phyloP scores from a whole-genome alignment of 306 rosid genomes.

The Abrus pulchellus region DNA sequence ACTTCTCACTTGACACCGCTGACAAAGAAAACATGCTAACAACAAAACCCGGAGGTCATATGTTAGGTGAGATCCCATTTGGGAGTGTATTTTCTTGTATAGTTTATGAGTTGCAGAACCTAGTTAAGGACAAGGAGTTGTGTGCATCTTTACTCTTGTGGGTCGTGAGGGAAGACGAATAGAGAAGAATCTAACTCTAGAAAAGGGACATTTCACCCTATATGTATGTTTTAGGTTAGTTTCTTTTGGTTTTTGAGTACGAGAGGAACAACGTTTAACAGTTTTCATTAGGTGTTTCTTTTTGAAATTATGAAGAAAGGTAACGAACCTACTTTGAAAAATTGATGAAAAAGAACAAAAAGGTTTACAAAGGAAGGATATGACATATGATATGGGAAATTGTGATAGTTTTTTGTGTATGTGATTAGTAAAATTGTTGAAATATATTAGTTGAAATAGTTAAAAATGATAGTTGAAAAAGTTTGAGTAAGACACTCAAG shows the following conservation, averaged over 20 bases:
- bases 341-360: too few species aligned
- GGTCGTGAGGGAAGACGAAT: conserved; percentile 54
- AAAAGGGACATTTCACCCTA: conserved; percentile 74
- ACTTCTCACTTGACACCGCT: conserved; percentile 54
- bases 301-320: too few species aligned
- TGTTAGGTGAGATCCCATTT: conserved; percentile 46
- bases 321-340: too few species aligned
- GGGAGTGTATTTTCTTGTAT: not conserved
- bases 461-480: too few species aligned
- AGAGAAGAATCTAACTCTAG: conserved; percentile 69
- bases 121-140: conserved; percentile 24
- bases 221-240: conserved; percentile 1
- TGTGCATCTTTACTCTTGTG: conserved; percentile 15
- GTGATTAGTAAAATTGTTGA: too few species aligned
- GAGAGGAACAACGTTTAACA: not conserved
- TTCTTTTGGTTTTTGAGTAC: not conserved
- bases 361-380: too few species aligned
- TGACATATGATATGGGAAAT: too few species aligned
- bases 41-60: conserved; percentile 20
- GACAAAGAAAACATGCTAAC: conserved; percentile 44
- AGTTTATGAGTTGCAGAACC: conserved; percentile 36
- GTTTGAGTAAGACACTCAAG: too few species aligned
- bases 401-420: too few species aligned
- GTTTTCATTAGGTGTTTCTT: too few species aligned
- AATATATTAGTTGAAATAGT: too few species aligned